Evolutionary conservation across 176 grass and related monocot genomes (phyloP).

Genomic region (Zoysia japonica): DNA sequence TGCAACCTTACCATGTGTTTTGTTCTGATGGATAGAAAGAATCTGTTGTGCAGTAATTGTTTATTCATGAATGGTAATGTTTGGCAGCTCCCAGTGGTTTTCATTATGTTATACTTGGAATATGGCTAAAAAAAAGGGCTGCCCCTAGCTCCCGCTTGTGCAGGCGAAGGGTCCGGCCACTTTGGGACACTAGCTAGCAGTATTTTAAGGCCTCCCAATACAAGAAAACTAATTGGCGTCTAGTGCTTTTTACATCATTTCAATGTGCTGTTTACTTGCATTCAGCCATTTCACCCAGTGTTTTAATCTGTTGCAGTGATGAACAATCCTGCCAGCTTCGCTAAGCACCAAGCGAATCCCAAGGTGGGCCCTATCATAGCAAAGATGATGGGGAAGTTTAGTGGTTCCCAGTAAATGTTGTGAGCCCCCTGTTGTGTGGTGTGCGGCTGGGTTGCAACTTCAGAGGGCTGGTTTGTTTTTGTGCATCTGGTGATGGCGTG

Average conservation of each 20-base stretch:
- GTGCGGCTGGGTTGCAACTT: neutral
- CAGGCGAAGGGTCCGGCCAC: too few species aligned
- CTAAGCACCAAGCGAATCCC: slow-evolving; percentile 81
- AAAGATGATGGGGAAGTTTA: slow-evolving; percentile 95
- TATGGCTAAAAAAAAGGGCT: neutral
- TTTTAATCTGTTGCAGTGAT: slow-evolving; percentile 72
- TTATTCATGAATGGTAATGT: neutral
- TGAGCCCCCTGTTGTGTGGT: neutral
- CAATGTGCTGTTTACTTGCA: neutral
- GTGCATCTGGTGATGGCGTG: neutral
- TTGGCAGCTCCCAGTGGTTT: neutral
- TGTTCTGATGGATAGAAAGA: neutral
- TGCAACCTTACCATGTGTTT: neutral
- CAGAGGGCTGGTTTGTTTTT: slow-evolving; percentile 11
- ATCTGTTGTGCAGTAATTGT: too few species aligned
- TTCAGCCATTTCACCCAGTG: neutral
- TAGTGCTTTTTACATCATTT: neutral
- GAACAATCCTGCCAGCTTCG: slow-evolving; percentile 86
- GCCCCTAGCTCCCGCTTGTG: too few species aligned
- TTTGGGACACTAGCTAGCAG: neutral
- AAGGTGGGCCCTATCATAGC: slow-evolving; percentile 87
- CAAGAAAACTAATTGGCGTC: too few species aligned
- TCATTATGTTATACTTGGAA: neutral
- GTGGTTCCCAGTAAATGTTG: slow-evolving; percentile 43
- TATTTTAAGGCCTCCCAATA: neutral